Base-by-base conservation (phyloP, 2,329 filamentous ascomycete genomes). In the Fusarium sp. region DNA sequence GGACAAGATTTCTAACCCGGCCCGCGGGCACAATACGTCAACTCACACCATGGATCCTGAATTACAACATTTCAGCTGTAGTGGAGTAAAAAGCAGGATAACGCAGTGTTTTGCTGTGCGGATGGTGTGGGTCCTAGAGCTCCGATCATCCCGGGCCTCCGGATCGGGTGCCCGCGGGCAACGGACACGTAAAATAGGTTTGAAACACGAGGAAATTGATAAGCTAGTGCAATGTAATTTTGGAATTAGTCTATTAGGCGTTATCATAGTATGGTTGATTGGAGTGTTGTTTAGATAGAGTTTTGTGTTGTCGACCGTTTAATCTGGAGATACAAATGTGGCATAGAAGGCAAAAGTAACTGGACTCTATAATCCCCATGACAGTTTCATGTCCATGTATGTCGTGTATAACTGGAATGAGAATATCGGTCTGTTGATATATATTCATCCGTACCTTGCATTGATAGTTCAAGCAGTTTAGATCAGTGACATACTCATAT, bases 111-210 rank as follows among this genome's bases (percentile, higher is more conserved):
- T 35, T 26, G 29, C 43, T 37, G 24, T 21, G 23, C 28, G 37
- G 29, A 26, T n/a, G n/a, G 16, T 21, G 60, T 65, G 60, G 62
- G 53, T 39, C 62, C 23, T 39, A 26, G 3, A 20, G 21, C 21
- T 44, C 37, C 50, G 41, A 24, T 42, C n/a, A 4, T 21, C 3
- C 60, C 42, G 57, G 29, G 35, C 11, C n/a, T 23, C 55, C 55
- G 55, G 39, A 28, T 63, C 60, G 44, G 62, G 24, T 5, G 11
- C 48, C 61, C 62, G 62, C 62, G 62, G 62, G 35, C 8, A 12
- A 20, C 47, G 29, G 11, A 39, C 21, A 12, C 35, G 16, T 28
- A 21, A 13, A 29, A 18, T 13, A 7, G 26, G 9, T 10, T 20
- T 49, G 31, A 20, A 43, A 24, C n/a, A 10, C 41, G 52, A 59